Percentiles rank a stretch among this genome's conserved stretches.
These are phyloP conservation scores for Alternaria brassicae DNA, from an alignment of 2,329 filamentous ascomycete genomes.

Conservation along the genomic window DNA sequence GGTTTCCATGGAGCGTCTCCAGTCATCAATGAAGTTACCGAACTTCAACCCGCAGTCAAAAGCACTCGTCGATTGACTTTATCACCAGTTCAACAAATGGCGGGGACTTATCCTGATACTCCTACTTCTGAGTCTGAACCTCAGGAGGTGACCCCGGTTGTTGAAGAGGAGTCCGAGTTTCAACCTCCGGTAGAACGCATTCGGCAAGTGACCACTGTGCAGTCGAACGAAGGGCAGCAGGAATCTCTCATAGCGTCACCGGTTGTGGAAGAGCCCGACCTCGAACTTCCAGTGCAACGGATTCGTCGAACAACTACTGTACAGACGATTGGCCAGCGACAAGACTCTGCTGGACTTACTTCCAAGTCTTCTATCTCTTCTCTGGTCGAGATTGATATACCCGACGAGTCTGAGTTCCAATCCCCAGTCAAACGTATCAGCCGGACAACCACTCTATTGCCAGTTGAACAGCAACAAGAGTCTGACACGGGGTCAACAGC, in stretches of 20 bases:
- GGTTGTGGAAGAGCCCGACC: neutral
- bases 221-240: neutral
- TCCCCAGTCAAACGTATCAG: neutral
- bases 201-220: neutral
- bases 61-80: neutral
- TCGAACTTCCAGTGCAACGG: neutral
- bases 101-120: neutral
- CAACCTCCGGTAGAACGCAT: neutral
- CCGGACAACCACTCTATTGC: neutral
- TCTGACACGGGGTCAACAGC: neutral
- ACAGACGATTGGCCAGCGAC: neutral
- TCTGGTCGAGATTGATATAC: neutral
- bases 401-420: neutral
- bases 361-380: neutral
- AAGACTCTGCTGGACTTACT: neutral
- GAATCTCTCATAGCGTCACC: neutral
- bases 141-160: neutral
- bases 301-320: neutral
- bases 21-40: neutral
- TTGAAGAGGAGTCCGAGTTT: neutral
- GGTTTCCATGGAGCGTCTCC: neutral
- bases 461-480: neutral
- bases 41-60: neutral
- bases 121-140: neutral
- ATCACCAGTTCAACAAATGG: neutral